Evolutionary conservation across 163 green algal genomes (phyloP), one percentile per base, ranked within the genome.

Genomic region (Botryococcus braunii): DNA sequence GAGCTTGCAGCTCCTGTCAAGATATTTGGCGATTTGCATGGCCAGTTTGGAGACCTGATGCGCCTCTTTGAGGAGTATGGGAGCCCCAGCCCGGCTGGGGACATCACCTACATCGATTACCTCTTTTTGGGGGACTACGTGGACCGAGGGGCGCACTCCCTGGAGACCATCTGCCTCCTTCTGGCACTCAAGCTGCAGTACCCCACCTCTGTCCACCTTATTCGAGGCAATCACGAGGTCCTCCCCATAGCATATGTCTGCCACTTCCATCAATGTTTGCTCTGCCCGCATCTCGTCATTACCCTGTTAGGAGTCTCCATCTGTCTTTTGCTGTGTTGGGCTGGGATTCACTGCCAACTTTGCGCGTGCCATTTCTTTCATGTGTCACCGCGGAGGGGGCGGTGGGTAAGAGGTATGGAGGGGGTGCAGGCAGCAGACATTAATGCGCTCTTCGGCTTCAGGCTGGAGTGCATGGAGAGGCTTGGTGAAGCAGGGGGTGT

Each of bases 21-120:
- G 83, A 95, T 99, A 62, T 99, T 98, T 77, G 94, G 94, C 35
- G 94, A 99, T 76, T 80, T 99, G 68, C 94, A 99, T 68, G 94
- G 94, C 32, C 94, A 99, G 77, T 99, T 98, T 89, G 89, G 89
- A 11, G 94, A 99, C 83, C 80, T 99, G 36, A 99, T 99, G 94
- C 87, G 94, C 7, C 82, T 99, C 50, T 99, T 99, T 80, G 90
- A 97, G 75, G 94, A 99, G 85, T 99, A 98, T 72, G 94, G 94
- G 40, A 91, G 84, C 29, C 94, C 94, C 9, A 92, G 83, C 65
- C 97, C 91, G 3, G 89, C 89, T 0, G 94, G 94, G 1, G 94
- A 99, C 85, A 98, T 99, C 79, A 97, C 92, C 25, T 99, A 97
- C 85, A 97, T 97, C 41, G 92, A 97, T 78, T 99, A 99, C 80